Conservation (phyloP, 2,329 filamentous ascomycete species). For the Colletotrichum sansevieriae region DNA sequence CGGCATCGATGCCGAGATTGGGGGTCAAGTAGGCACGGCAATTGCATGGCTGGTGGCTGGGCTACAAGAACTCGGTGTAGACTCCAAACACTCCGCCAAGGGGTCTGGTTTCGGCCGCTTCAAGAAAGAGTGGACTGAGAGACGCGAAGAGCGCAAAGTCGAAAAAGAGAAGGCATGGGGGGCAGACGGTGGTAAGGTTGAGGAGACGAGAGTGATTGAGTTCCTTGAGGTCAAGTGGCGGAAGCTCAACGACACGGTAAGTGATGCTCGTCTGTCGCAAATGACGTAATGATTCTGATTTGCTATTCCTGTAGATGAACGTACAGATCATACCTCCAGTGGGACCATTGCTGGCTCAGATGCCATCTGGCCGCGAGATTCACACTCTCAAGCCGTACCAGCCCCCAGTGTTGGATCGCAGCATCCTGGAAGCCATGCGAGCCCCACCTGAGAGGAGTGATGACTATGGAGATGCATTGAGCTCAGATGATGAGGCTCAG, state of each 20-base stretch:
- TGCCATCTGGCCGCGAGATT: conserved; percentile 92
- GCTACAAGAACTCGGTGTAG: conserved; percentile 79
- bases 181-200: conserved; percentile 83
- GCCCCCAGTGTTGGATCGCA: conserved; percentile 73
- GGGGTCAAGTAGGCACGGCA: conserved; percentile 83
- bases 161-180: conserved; percentile 83
- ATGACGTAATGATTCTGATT: background rate
- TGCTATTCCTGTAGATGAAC: conserved; percentile 70
- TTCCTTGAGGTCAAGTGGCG: conserved; percentile 92
- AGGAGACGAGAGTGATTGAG: conserved; percentile 87
- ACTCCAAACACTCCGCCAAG: conserved; percentile 64
- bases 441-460: conserved; percentile 62
- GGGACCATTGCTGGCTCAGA: conserved; percentile 78
- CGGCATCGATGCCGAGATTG: conserved; percentile 87
- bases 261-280: conserved; percentile 45
- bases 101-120: conserved; percentile 71
- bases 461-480: conserved; percentile 50
- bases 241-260: conserved; percentile 91
- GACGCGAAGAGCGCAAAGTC: conserved; percentile 82
- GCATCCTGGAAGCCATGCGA: conserved; percentile 73
- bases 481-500: conserved; percentile 55
- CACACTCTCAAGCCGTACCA: conserved; percentile 78
- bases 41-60: conserved; percentile 90
- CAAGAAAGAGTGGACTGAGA: conserved; percentile 81
- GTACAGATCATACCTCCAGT: conserved; percentile 81